Base-by-base conservation (phyloP, 805 yeast genomes). In the Clavispora vitiphila region DNA sequence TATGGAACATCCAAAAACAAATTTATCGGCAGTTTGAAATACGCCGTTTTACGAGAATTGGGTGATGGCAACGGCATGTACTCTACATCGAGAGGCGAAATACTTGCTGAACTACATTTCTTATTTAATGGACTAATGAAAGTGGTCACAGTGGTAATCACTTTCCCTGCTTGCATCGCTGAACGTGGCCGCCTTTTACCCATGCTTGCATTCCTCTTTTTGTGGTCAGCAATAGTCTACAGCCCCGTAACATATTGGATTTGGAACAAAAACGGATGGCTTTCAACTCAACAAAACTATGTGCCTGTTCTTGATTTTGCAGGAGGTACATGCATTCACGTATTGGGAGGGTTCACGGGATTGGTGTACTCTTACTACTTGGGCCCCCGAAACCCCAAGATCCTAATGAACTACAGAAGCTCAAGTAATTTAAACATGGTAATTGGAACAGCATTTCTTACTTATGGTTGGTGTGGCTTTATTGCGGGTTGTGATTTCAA, bases 211-310 rank as follows among this genome's bases (percentile, higher is more conserved):
- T 69, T 69, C 40, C 19, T 65, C 12, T 60, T 68, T 39, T 39
- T 60, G 23, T 69, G 75, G 75, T 66, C 71, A 1, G 47, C 54
- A 11, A 60, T 67, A 18, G 61, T 69, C 14, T 69, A 68, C 44
- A 67, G 67, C 41, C 75, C 75, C 2, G 69, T 69, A 3, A 65
- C 66, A 2, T 69, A 68, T 46, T 69, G 75, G 75, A 62, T 66
- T 44, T 69, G 75, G 75, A 69, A 68, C 47, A 41, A 49, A 18
- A 57, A 66, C 37, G 75, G 75, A 8, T 69, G 74, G 74, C 57
- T 69, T 4, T 64, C 71, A 0, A 52, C 61, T 1, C 67, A 67
- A 40, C 50, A 56, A 14, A 43, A 49, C 12, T 53, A 43, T 24
- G 44, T 64, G 3, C 72, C 73, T 0, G 74, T 68, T 3, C 52